phyloP scores from a whole-genome alignment of 352 stramenopile genomes.

The Lagenidium sp. region DNA sequence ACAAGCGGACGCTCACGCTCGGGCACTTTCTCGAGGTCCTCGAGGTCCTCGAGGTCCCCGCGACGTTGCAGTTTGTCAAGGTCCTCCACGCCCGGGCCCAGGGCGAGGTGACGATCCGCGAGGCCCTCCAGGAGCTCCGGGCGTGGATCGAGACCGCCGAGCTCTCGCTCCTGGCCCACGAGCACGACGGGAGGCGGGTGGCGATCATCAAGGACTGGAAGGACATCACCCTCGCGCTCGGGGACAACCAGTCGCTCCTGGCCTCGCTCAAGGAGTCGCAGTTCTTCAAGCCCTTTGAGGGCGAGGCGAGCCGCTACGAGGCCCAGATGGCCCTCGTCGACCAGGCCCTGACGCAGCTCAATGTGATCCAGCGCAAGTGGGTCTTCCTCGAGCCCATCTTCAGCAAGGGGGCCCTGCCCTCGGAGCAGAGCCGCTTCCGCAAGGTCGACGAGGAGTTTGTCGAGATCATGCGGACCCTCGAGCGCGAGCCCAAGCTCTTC shows the following conservation, averaged over 20 bases:
- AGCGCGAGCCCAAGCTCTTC: conserved; percentile 88
- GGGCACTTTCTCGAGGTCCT: conserved; percentile 86
- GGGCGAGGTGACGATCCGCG: conserved; percentile 92
- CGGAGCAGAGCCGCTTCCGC: conserved; percentile 86
- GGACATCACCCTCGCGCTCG: conserved; percentile 90
- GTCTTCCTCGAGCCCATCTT: conserved; percentile 97
- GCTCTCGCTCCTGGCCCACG: conserved; percentile 82
- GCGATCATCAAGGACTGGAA: conserved; percentile 96
- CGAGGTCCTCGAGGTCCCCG: conserved; percentile 65
- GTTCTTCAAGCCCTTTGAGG: conserved; percentile 94
- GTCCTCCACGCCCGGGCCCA: conserved; percentile 84
- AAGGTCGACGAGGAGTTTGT: conserved; percentile 92
- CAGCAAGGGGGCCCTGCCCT: conserved; percentile 87
- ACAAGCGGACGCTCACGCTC: conserved; percentile 87
- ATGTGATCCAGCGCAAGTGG: conserved; percentile 94
- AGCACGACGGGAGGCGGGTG: conserved; percentile 69
- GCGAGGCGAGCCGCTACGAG: conserved; percentile 87
- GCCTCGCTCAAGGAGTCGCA: conserved; percentile 93
- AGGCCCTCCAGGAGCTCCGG: conserved; percentile 90
- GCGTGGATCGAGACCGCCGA: conserved; percentile 90
- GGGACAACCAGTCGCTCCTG: conserved; percentile 93
- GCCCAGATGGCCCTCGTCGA: conserved; percentile 85
- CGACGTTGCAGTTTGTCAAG: conserved; percentile 91
- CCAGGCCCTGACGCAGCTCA: conserved; percentile 73
- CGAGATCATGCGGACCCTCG: conserved; percentile 88